phyloP scores from a whole-genome alignment of 768 basidiomycete genomes.

The Serendipita indica region DNA sequence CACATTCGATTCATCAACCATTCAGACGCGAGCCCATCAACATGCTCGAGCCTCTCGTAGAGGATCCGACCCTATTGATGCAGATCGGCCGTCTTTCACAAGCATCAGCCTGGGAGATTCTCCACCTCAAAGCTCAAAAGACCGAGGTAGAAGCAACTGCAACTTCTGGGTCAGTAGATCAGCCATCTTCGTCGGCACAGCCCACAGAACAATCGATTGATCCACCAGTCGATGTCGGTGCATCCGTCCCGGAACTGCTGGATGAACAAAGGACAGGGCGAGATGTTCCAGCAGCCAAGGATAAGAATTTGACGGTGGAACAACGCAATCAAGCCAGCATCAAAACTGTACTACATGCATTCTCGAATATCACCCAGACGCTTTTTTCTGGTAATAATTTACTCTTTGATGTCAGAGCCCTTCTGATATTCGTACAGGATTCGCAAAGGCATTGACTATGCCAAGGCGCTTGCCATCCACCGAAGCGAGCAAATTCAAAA shows the following conservation, averaged over 20 bases:
- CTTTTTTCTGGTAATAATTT: not conserved
- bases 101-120: conserved; percentile 76
- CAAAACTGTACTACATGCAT: not conserved
- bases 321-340: not conserved
- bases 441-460: conserved; percentile 2
- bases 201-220: not conserved
- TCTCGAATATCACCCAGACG: not conserved
- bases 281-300: not conserved
- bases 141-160: conserved; percentile 12
- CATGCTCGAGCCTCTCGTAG: conserved; percentile 15
- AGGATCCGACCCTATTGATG: conserved; percentile 45
- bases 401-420: not conserved
- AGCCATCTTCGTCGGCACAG: conserved; percentile 1
- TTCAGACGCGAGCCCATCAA: conserved; percentile 9
- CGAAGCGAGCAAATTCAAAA: not conserved
- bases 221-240: not conserved
- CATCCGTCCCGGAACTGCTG: not conserved
- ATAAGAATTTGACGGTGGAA: not conserved
- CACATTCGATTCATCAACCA: conserved; percentile 61
- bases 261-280: not conserved
- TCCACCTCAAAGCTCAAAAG: conserved; percentile 31
- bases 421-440: not conserved
- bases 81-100: conserved; percentile 72
- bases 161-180: conserved; percentile 12
- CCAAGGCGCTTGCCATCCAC: not conserved